phyloP scores from a whole-genome alignment of 768 basidiomycete species.

The Multifurca ochricompacta region DNA sequence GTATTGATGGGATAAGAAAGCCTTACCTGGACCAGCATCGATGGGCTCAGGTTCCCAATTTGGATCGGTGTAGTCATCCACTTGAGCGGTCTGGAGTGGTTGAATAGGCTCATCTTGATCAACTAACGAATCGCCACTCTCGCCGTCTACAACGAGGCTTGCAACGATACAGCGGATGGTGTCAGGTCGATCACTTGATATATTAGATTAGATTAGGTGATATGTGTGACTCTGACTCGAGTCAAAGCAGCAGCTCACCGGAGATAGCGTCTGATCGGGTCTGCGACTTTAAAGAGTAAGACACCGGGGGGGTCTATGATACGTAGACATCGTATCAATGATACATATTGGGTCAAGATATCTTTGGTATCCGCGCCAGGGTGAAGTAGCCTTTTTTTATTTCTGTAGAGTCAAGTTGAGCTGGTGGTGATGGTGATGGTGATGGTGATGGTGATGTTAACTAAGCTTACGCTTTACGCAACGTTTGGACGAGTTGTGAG shows the following conservation, averaged over 20 bases:
- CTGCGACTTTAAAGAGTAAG: conserved; percentile 86
- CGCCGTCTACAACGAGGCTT: conserved; percentile 80
- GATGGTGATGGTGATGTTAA: neutral
- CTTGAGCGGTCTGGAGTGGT: conserved; percentile 63
- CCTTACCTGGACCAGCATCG: conserved; percentile 87
- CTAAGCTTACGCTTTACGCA: conserved; percentile 67
- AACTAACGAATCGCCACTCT: conserved; percentile 70
- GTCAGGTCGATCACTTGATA: conserved; percentile 69
- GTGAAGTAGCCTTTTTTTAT: conserved; percentile 81
- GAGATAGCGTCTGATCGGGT: conserved; percentile 85
- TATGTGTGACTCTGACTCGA: too few relatives aligned
- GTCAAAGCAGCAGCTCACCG: conserved; percentile 45
- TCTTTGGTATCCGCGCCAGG: conserved; percentile 93
- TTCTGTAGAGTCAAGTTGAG: conserved; percentile 37
- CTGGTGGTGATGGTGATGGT: conserved; percentile 2
- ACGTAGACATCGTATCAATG: conserved; percentile 84
- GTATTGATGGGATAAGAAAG: neutral
- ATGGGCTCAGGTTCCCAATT: conserved; percentile 96
- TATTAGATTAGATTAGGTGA: too few relatives aligned
- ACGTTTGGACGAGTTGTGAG: conserved; percentile 59
- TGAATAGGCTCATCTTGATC: conserved; percentile 80
- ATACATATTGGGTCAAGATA: conserved; percentile 84
- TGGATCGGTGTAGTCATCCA: conserved; percentile 84
- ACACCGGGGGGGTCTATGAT: conserved; percentile 91
- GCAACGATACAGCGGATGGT: conserved; percentile 93